Evolutionary conservation across 805 yeast species (phyloP).

Genomic region (Yamadazyma sp.): DNA sequence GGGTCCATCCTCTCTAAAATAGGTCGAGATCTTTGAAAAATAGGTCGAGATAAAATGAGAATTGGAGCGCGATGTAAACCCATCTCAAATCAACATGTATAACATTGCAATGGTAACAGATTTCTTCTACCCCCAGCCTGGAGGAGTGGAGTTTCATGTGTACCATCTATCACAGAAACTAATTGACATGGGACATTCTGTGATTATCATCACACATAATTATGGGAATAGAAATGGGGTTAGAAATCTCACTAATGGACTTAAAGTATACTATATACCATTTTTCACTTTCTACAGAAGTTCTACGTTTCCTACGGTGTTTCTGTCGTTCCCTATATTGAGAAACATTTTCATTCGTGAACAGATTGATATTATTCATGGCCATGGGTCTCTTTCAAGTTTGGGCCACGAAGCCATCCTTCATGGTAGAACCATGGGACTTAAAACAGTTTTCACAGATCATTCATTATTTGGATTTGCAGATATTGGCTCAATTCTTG

Average conservation of each 20-base stretch:
- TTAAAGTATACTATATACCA: constrained; percentile 91
- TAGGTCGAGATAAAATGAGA: too few species aligned
- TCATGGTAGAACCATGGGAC: constrained; percentile 93
- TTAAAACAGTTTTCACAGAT: constrained; percentile 89
- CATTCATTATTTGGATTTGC: constrained; percentile 95
- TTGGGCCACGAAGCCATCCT: constrained; percentile 86
- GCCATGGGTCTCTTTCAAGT: constrained; percentile 88
- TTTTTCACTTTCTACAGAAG: constrained; percentile 76
- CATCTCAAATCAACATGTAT: too few species aligned
- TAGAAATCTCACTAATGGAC: constrained; percentile 79
- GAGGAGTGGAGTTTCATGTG: constrained; percentile 95
- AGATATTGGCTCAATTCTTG: constrained; percentile 75
- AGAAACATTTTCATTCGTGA: constrained; percentile 86
- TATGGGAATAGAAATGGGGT: constrained; percentile 82
- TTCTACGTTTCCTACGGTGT: constrained; percentile 85
- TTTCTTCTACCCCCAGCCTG: constrained; percentile 97
- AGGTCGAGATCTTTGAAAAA: too few species aligned
- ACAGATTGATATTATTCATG: constrained; percentile 83
- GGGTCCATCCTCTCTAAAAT: too few species aligned
- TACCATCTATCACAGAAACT: constrained; percentile 86
- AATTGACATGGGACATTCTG: constrained; percentile 79
- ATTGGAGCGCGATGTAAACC: too few species aligned
- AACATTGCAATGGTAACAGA: constrained; percentile 77
- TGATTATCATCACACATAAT: constrained; percentile 83
- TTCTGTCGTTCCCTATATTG: constrained; percentile 79